Conservation (phyloP, 495 filamentous ascomycete genomes). For the Talaromyces borbonicus region DNA sequence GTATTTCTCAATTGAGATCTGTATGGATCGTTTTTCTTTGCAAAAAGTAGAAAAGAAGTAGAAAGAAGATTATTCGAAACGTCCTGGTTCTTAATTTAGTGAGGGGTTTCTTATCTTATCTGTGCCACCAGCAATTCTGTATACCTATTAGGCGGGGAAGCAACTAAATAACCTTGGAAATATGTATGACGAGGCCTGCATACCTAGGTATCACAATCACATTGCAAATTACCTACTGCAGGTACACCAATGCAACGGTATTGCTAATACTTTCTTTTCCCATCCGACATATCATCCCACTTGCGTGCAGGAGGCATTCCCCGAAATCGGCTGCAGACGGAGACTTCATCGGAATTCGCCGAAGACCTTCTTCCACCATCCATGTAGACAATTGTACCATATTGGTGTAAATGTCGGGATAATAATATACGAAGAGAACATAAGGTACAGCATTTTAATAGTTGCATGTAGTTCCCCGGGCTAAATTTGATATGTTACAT, state of each 20-base stretch:
- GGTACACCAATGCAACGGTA: background rate
- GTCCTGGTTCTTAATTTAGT: no score
- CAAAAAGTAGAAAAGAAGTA: background rate
- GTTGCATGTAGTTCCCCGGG: background rate
- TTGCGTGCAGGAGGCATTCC: background rate
- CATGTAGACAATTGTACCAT: background rate
- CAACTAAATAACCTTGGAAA: background rate
- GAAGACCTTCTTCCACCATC: background rate
- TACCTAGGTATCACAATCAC: no score
- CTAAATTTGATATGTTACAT: background rate
- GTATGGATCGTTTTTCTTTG: background rate
- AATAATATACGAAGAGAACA: no score
- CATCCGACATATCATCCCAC: slow-evolving; percentile 1
- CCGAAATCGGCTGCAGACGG: slow-evolving; percentile 1
- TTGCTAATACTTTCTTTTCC: background rate
- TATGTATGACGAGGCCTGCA: no score
- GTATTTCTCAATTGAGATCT: no score
- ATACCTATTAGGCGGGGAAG: background rate
- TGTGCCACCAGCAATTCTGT: background rate
- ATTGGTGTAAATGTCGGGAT: no score
- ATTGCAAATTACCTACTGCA: no score
- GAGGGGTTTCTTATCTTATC: slow-evolving; percentile 2
- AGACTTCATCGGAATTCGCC: background rate
- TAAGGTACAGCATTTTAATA: no score
- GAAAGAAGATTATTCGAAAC: background rate